Base-by-base conservation (phyloP, 768 basidiomycete genomes). In the Boletus rex-veris region DNA sequence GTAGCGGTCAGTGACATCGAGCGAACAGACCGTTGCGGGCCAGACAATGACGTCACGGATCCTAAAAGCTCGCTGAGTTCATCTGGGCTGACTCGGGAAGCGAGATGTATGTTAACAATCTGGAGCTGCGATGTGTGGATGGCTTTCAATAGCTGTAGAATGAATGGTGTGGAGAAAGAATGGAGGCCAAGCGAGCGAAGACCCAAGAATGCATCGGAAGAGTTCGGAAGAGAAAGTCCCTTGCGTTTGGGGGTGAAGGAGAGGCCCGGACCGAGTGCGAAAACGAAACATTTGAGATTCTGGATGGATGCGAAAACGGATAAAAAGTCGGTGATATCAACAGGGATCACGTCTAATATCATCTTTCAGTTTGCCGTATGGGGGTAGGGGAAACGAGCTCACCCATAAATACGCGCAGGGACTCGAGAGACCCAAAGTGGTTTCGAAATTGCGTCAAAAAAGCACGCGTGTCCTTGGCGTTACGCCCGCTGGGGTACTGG, bases 361-460 rank as follows among this genome's bases (percentile, higher is more conserved):
- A 19, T 21, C 1, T 1, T 16, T 55, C 24, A 50, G 37, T 37
- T 30, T 35, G 31, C 33, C 6, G 26, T 6, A 16, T 19, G 4
- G 26, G 24, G 19, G 16, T 14, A 19, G 7, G 31, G 11, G 14
- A 19, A 19, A 18, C 16, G 44, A 30, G 16, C 59, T 51, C 43
- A 64, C 59, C 51, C 43, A 55, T 63, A 40, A 64, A 58, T 15
- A 62, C 33, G 3, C 59, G 53, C 18, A 64, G 55, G 16, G 36
- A 50, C n/a, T 57, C 42, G 21, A 64, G 53, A 19, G 39, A 41
- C 3, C 30, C 36, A 14, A 63, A 65, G 52, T 59, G 40, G 24
- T 16, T 53, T 26, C 45, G 40, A 28, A 64, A 53, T 15, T 53
- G 52, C 0, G 48, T 41, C 46, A 60, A 46, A 30, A 63, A 63